phyloP scores from a whole-genome alignment of 345 rosid genomes.

The Diplotaxis tenuifolia region DNA sequence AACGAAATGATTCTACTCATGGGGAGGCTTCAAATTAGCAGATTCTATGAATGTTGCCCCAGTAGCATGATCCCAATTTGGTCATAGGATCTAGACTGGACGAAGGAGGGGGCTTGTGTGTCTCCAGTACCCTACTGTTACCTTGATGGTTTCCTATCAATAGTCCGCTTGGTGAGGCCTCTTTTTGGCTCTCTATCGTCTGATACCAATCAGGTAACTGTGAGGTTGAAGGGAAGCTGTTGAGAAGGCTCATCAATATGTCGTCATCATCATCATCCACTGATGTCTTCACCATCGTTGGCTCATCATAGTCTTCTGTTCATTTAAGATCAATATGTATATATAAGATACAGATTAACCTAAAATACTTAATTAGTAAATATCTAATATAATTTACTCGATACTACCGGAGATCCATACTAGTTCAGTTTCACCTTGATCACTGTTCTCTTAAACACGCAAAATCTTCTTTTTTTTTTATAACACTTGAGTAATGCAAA shows the following conservation, averaged over 20 bases:
- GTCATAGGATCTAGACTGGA: slow-evolving; percentile 35
- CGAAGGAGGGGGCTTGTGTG: neutral
- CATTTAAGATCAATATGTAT: slow-evolving; percentile 2
- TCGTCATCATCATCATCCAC: slow-evolving; percentile 65
- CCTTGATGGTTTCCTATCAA: slow-evolving; percentile 24
- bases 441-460: neutral
- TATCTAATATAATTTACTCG: neutral
- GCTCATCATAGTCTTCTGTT: slow-evolving; percentile 36
- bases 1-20: neutral
- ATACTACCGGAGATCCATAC: neutral
- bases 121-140: slow-evolving; percentile 11
- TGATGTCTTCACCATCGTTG: slow-evolving; percentile 42
- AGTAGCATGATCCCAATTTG: slow-evolving; percentile 40
- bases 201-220: slow-evolving; percentile 72
- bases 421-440: slow-evolving; percentile 2
- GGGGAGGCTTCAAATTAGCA: slow-evolving; percentile 33
- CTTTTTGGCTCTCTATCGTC: slow-evolving; percentile 15
- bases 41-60: slow-evolving; percentile 70
- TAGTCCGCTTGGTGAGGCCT: slow-evolving; percentile 17
- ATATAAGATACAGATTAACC: neutral
- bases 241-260: slow-evolving; percentile 56
- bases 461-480: too few species aligned
- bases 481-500: too few species aligned
- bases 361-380: neutral
- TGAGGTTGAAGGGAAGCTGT: slow-evolving; percentile 56